Base-by-base conservation (phyloP, 1,284 basidiomycete species). In the Acaromyces ingoldii region DNA sequence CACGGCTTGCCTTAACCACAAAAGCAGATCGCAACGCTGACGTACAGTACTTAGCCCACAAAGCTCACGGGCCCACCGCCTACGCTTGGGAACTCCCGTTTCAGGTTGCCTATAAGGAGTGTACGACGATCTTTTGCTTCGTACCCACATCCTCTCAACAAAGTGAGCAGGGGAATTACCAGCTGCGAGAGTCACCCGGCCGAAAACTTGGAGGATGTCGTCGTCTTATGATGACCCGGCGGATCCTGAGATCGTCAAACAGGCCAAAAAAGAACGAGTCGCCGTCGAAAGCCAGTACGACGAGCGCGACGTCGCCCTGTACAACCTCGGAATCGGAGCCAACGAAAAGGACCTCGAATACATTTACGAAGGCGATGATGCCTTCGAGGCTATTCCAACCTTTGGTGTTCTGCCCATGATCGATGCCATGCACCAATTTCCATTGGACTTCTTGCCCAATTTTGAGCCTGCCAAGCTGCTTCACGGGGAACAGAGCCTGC, bases 381-480 rank as follows among this genome's bases (percentile, higher is more conserved):
- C 86, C 26, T 98, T 98, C 78, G 77, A 82, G 54, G 85, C 87
- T 0, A 78, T 98, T 34, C 92, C 91, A 1, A 96, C 92, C 0
- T 98, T 95, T 70, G 93, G 91, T 53, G 92, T 98, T 41, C 83
- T 98, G 56, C 92, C 93, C n/a, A 91, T 91, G 74, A 91, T 97
- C 53, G 49, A 54, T 41, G 61, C 65, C 13, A 59, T 58, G 49
- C 44, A 53, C 25, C 55, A 56, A 24, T 49, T 73, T 15, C 58
- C 84, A 15, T 78, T 91, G 40, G 90, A 89, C 78, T 93, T 85
- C 83, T 78, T 98, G 58, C 93, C 93, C 22, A 89, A 96, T 78
- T 98, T 86, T 79, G 92, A 57, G 75, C 91, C 90, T 83, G 89
- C 91, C 57, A 96, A 91, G 79, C 81, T 98, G n/a, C 82, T 98